phyloP scores from a whole-genome alignment of 176 grass and related monocot genomes.

The Calamus simplicifolius region DNA sequence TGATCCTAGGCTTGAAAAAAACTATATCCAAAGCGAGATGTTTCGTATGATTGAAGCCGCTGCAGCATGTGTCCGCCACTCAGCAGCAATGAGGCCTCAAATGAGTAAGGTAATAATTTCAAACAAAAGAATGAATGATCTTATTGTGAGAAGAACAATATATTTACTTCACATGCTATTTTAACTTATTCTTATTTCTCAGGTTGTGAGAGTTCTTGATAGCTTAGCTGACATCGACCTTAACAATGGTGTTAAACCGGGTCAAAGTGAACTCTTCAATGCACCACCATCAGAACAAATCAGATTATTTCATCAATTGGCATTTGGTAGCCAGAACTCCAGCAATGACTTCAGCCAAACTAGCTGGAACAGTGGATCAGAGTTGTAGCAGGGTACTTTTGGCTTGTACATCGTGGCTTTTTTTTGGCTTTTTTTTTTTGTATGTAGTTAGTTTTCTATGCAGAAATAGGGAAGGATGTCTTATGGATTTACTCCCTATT shows the following conservation, averaged over 20 bases:
- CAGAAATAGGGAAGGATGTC: too few relatives aligned
- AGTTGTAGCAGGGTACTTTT: background rate
- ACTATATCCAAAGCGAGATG: slow-evolving; percentile 65
- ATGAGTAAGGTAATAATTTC: slow-evolving; percentile 60
- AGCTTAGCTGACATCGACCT: slow-evolving; percentile 73
- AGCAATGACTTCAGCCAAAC: slow-evolving; percentile 54
- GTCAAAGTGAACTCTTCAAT: slow-evolving; percentile 76
- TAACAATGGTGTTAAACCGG: slow-evolving; percentile 69
- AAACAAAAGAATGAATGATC: too few relatives aligned
- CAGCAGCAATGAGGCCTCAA: slow-evolving; percentile 64
- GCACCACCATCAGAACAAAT: slow-evolving; percentile 65
- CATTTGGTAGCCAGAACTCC: slow-evolving; percentile 42
- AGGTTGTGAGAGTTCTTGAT: slow-evolving; percentile 79
- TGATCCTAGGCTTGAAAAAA: slow-evolving; percentile 51
- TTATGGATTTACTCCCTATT: too few relatives aligned
- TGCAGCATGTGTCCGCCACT: slow-evolving; percentile 67
- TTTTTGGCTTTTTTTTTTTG: too few relatives aligned
- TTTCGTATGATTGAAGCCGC: slow-evolving; percentile 86
- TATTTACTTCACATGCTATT: background rate
- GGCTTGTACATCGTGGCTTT: too few relatives aligned
- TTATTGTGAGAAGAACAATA: background rate
- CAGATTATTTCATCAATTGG: slow-evolving; percentile 71
- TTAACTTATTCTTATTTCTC: slow-evolving; percentile 11
- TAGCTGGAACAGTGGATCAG: slow-evolving; percentile 29
- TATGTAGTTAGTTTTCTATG: too few relatives aligned